Conservation (phyloP, 2,329 filamentous ascomycete species). For the Fusarium euwallaceae region DNA sequence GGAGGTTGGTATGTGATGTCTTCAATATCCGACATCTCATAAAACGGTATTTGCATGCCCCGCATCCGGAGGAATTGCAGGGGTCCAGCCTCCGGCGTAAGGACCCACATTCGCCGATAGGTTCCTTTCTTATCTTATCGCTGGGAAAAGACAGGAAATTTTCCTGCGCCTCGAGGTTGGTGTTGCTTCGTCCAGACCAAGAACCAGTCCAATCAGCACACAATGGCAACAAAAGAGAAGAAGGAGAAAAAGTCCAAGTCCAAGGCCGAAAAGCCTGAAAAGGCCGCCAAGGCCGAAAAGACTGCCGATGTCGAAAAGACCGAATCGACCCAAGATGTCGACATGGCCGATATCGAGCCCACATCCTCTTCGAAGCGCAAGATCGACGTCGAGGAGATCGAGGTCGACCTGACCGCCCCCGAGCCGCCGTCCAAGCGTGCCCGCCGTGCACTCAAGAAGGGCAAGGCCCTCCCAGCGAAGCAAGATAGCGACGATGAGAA, state of each 20-base stretch:
- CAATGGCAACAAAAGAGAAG: slow-evolving; percentile 48
- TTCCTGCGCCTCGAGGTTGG: slow-evolving; percentile 3
- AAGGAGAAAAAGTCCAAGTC: slow-evolving; percentile 38
- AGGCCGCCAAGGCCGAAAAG: slow-evolving; percentile 24
- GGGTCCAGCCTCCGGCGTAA: slow-evolving; percentile 24
- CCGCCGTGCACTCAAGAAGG: slow-evolving; percentile 89
- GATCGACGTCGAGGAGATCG: slow-evolving; percentile 77
- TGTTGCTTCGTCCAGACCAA: slow-evolving; percentile 8
- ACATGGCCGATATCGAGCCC: slow-evolving; percentile 32
- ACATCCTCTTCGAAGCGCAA: slow-evolving; percentile 73
- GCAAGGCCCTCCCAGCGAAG: slow-evolving; percentile 68
- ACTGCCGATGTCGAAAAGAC: slow-evolving; percentile 13
- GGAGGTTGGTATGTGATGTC: slow-evolving; percentile 12
- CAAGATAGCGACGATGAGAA: slow-evolving; percentile 53
- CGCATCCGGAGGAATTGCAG: slow-evolving; percentile 25
- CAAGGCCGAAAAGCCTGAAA: slow-evolving; percentile 29
- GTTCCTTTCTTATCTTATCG: slow-evolving; percentile 47
- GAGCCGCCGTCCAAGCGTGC: slow-evolving; percentile 97
- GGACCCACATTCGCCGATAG: slow-evolving; percentile 29
- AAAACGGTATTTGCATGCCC: slow-evolving; percentile 17
- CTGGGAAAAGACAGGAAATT: slow-evolving; percentile 28
- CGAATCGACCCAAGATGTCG: slow-evolving; percentile 26
- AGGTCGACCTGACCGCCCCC: slow-evolving; percentile 89
- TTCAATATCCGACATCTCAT: slow-evolving; percentile 17
- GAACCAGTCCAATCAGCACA: slow-evolving; percentile 19